Percentiles rank a stretch among this genome's conserved stretches.
These are phyloP conservation scores for Leccinum griseonigrum DNA, from an alignment of 1,284 basidiomycete species.

Conservation along the genomic window DNA sequence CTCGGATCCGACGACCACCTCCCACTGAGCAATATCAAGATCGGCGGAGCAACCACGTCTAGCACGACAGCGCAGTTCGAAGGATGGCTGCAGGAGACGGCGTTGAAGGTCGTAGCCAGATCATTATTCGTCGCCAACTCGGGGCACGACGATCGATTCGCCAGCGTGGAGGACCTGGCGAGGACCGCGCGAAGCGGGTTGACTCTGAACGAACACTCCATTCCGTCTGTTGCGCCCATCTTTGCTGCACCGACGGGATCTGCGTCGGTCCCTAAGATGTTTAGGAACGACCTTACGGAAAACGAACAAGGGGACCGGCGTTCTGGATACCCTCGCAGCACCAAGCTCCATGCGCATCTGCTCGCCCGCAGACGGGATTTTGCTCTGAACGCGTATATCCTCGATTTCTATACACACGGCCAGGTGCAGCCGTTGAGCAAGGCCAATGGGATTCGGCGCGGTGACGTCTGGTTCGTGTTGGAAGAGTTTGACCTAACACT, in stretches of 20 bases:
- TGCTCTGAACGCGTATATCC: conserved; percentile 58
- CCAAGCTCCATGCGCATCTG: no score
- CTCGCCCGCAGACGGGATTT: no score
- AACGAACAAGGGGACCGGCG: no score
- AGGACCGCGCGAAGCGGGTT: no score
- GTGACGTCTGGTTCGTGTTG: conserved; percentile 62
- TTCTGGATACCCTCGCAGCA: neutral
- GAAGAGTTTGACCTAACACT: conserved; percentile 56
- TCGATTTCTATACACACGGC: conserved; percentile 68
- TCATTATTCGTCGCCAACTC: conserved; percentile 64
- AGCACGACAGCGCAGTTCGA: conserved; percentile 22
- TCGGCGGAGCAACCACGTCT: conserved; percentile 16
- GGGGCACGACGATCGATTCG: conserved; percentile 29
- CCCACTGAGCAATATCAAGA: conserved; percentile 43
- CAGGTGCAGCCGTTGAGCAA: conserved; percentile 45
- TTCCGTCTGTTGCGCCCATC: no score
- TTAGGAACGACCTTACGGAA: neutral
- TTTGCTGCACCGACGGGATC: no score
- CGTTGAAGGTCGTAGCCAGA: conserved; percentile 40
- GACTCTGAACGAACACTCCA: no score
- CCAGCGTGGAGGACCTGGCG: no score
- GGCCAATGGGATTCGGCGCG: conserved; percentile 56
- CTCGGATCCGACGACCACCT: conserved; percentile 40
- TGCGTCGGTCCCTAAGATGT: neutral
- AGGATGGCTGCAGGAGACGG: conserved; percentile 36